phyloP scores from a whole-genome alignment of 140 eudicot genomes.

The Ambrosia hybrid region DNA sequence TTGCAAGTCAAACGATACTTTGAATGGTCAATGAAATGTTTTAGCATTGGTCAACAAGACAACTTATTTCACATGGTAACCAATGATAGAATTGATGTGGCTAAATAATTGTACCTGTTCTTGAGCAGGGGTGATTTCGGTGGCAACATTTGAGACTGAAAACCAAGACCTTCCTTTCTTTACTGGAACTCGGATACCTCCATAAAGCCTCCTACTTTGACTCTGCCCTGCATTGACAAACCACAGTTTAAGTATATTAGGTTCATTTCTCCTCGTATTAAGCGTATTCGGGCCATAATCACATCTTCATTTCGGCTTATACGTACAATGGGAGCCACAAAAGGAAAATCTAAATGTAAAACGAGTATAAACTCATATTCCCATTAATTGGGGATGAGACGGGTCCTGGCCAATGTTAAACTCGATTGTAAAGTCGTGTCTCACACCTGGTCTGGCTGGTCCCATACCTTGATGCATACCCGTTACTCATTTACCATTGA shows the following conservation, averaged over 20 bases:
- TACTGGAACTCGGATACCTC: slow-evolving; percentile 60
- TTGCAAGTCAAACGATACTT: neutral
- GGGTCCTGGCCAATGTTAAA: no score
- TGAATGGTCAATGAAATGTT: no score
- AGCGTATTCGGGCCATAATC: neutral
- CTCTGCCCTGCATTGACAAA: slow-evolving; percentile 33
- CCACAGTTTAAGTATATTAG: slow-evolving; percentile 2
- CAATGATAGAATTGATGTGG: no score
- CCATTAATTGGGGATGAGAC: no score
- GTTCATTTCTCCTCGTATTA: neutral
- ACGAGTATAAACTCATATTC: no score
- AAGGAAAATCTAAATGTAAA: neutral
- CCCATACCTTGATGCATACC: no score
- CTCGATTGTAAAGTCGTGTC: no score
- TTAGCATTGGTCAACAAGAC: no score
- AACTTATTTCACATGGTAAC: no score
- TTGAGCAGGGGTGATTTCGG: slow-evolving; percentile 80
- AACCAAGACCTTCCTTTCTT: slow-evolving; percentile 63
- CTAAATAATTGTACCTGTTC: slow-evolving; percentile 48
- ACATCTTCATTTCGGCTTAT: neutral
- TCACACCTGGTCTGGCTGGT: no score
- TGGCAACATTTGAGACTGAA: slow-evolving; percentile 80
- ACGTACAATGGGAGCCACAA: neutral
- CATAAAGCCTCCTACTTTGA: slow-evolving; percentile 63
- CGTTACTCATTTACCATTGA: no score